Percentiles rank a stretch among this genome's conserved stretches.
Conservation (phyloP, 2,329 filamentous ascomycete species). For the Fusarium mexicanum region DNA sequence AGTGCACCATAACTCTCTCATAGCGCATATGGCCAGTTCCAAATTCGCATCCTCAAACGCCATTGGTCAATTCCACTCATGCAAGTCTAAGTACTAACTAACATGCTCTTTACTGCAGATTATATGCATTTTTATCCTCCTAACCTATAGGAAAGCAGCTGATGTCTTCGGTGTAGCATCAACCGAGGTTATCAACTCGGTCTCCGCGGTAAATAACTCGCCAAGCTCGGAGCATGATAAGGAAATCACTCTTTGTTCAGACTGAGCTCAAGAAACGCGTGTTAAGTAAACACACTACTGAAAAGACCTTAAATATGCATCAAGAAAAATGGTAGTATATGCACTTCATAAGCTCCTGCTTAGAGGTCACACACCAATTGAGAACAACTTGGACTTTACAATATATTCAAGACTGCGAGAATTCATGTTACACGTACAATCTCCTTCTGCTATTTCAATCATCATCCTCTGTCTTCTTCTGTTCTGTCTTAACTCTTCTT, state of each 20-base stretch:
- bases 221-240: background rate
- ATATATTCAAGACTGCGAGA: conserved; percentile 41
- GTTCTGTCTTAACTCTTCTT: background rate
- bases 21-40: background rate
- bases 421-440: conserved; percentile 43
- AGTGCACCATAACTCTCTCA: background rate
- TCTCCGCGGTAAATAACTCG: conserved; percentile 1
- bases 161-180: conserved; percentile 13
- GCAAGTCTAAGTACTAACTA: too few species aligned
- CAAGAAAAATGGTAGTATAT: fast-evolving
- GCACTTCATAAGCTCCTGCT: background rate
- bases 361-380: background rate
- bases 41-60: background rate
- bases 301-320: background rate
- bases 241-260: background rate
- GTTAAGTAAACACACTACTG: fast-evolving
- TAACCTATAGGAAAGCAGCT: background rate
- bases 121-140: background rate
- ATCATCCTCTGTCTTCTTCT: conserved; percentile 6
- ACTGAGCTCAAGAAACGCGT: background rate
- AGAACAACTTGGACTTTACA: conserved; percentile 24
- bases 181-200: conserved; percentile 20
- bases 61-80: background rate
- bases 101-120: background rate
- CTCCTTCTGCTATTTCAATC: conserved; percentile 25